A percentile compares a stretch with the other conserved stretches of the same genome.
Evolutionary conservation across 2,329 filamentous ascomycete genomes (phyloP).

Genomic region (Hypomyces perniciosus): DNA sequence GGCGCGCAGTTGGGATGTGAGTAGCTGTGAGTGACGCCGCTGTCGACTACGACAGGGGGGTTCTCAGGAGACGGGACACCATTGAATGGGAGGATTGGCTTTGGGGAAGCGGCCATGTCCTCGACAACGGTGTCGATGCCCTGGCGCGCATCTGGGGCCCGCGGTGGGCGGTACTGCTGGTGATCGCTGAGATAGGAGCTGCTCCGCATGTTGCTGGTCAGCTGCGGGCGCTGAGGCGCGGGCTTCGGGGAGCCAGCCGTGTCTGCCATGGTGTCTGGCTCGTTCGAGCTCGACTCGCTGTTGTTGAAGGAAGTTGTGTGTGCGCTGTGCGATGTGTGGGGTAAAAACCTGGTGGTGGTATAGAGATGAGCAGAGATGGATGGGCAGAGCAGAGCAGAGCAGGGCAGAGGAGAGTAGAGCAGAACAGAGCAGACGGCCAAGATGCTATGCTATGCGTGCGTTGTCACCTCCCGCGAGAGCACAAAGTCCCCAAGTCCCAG

Average conservation of each 20-base stretch:
- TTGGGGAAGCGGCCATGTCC: slow-evolving; percentile 39
- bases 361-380: too few species aligned
- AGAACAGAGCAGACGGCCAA: neutral
- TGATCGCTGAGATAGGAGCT: slow-evolving; percentile 58
- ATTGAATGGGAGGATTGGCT: slow-evolving; percentile 46
- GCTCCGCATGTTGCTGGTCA: slow-evolving; percentile 48
- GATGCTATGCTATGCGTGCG: neutral
- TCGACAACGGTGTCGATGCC: slow-evolving; percentile 62
- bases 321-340: too few species aligned
- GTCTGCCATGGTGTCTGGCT: slow-evolving; percentile 6
- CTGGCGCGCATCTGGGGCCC: slow-evolving; percentile 45
- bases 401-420: neutral
- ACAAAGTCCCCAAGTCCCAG: neutral
- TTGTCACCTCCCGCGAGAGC: neutral
- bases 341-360: too few species aligned
- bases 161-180: slow-evolving; percentile 56
- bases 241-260: slow-evolving; percentile 22
- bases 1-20: slow-evolving; percentile 59
- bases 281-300: neutral
- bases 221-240: slow-evolving; percentile 39
- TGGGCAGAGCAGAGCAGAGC: too few species aligned
- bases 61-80: slow-evolving; percentile 55
- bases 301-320: neutral
- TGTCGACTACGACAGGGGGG: slow-evolving; percentile 56
- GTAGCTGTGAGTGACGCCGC: slow-evolving; percentile 55